These are phyloP conservation scores for Botrytis porri DNA, from an alignment of 2,329 filamentous ascomycete species.

Conservation along the genomic window DNA sequence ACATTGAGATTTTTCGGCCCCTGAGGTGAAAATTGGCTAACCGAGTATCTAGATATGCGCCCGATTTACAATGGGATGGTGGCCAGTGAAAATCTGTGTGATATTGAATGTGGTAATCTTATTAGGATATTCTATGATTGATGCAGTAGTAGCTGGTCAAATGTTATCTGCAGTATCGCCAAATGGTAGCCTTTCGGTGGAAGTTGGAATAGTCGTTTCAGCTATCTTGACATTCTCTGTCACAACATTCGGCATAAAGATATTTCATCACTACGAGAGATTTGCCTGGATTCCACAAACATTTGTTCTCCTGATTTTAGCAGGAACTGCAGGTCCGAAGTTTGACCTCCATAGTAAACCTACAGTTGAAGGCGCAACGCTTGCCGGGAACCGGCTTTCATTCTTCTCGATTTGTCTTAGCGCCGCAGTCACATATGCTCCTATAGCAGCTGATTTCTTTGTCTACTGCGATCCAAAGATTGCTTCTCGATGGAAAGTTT, in stretches of 20 bases:
- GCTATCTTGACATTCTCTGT: conserved; percentile 61
- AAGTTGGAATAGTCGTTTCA: conserved; percentile 65
- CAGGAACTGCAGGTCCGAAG: conserved; percentile 57
- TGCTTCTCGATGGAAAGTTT: conserved; percentile 47
- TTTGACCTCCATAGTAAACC: conserved; percentile 57
- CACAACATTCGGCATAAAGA: conserved; percentile 64
- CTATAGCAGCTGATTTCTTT: conserved; percentile 64
- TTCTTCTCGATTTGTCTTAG: conserved; percentile 70
- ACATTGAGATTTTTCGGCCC: background rate
- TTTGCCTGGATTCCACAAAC: conserved; percentile 64
- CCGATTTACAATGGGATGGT: conserved; percentile 63
- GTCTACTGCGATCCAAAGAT: conserved; percentile 58
- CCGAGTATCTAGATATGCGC: conserved; percentile 42
- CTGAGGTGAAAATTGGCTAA: conserved; percentile 7
- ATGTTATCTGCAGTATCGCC: conserved; percentile 63
- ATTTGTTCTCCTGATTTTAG: conserved; percentile 58
- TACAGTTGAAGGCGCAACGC: conserved; percentile 41
- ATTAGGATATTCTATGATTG: conserved; percentile 60
- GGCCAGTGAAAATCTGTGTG: conserved; percentile 61
- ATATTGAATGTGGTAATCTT: conserved; percentile 61
- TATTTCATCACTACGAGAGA: conserved; percentile 68
- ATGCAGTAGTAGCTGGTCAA: conserved; percentile 65
- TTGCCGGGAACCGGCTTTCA: conserved; percentile 58
- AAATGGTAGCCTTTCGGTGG: conserved; percentile 56
- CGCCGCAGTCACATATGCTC: conserved; percentile 61